Base-by-base conservation (phyloP, 1,139 yeast genomes). In the Candida dubliniensis region DNA sequence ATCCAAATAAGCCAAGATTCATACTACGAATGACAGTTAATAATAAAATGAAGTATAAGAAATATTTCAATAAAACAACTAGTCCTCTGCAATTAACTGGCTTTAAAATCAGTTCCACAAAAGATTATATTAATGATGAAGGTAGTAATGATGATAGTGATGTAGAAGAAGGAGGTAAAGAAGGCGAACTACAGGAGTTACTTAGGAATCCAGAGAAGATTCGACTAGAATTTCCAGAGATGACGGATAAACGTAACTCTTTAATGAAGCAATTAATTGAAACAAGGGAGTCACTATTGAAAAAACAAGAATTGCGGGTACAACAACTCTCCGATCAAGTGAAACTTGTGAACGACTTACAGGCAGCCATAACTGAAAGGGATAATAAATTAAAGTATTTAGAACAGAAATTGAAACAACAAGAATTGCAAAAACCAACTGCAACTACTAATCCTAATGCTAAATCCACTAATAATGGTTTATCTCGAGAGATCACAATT, bases 21-120 rank as follows among this genome's bases (percentile, higher is more conserved):
- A 52, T 68, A 25, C 52, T 69, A 27, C 55, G 72, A 27, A 58
- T 70, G 3, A 54, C 56, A 2, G 61, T 66, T 35, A 56, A 56
- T 33, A 47, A 59, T 24, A 49, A 48, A 13, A 44, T 45, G 9
- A 58, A 53, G 37, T 58, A 56, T 38, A 53, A 53, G 37, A 51
- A 47, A 32, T 33, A 24, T 10, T 44, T 49, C 31, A 27, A 26
- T 14, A 30, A 27, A 34, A 26, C 40, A 36, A 14, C 43, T 3
- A 41, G 43, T 27, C 48, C 47, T 6, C 36, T 41, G 44, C 46
- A 43, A 37, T 44, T 51, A n/a, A 46, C 56, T 10, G 69, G 68
- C 6, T 54, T 63, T 36, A 66, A 67, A 11, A 63, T 64, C 31
- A 36, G 44, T 6, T 49, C 53, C 2, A 40, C n/a, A 2, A 37